phyloP scores from a whole-genome alignment of 2,329 filamentous ascomycete genomes.

The Kalmusia sp. region DNA sequence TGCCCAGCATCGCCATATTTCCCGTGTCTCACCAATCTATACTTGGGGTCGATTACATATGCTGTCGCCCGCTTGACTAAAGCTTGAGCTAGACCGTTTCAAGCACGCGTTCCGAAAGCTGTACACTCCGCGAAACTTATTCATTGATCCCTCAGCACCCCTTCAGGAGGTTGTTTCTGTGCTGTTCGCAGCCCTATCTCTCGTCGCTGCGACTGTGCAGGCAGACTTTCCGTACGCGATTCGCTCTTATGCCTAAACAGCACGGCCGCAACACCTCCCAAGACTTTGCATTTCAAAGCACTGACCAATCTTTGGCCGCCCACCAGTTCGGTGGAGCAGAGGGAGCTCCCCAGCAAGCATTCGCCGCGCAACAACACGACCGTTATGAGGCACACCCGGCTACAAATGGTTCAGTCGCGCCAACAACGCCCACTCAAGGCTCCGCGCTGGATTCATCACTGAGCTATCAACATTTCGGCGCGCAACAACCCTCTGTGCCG shows the following conservation, averaged over 20 bases:
- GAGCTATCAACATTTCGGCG: constrained; percentile 25
- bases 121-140: constrained; percentile 20
- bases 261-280: constrained; percentile 26
- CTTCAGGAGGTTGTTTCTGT: background rate
- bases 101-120: constrained; percentile 6
- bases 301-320: constrained; percentile 40
- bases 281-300: constrained; percentile 42
- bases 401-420: constrained; percentile 26
- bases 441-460: constrained; percentile 23
- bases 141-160: constrained; percentile 34
- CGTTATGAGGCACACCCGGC: constrained; percentile 34
- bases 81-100: constrained; percentile 15
- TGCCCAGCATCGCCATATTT: background rate
- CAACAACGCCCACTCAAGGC: constrained; percentile 24
- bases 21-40: background rate
- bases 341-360: constrained; percentile 24
- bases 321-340: constrained; percentile 22
- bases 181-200: constrained; percentile 10
- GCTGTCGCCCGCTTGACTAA: background rate
- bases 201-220: constrained; percentile 21
- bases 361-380: constrained; percentile 25
- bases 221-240: constrained; percentile 17
- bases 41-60: constrained; percentile 6
- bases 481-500: constrained; percentile 23
- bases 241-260: constrained; percentile 37